These are phyloP conservation scores for Eimeria tenella DNA, from an alignment of 169 alveolate genomes.

Conservation along the genomic window DNA sequence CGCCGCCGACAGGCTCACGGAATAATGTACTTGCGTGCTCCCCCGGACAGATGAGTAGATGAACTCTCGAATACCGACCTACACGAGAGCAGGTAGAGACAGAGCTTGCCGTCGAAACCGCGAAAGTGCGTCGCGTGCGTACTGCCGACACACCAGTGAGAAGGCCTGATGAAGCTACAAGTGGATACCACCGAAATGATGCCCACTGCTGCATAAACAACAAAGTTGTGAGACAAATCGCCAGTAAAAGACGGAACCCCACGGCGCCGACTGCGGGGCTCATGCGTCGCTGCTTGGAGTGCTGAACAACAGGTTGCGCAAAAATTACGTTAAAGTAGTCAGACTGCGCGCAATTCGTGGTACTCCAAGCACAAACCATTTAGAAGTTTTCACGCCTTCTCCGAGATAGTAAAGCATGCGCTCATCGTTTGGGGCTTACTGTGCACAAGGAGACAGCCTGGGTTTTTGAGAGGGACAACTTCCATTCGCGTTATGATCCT, in stretches of 20 bases:
- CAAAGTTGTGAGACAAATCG: not conserved
- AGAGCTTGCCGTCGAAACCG: not conserved
- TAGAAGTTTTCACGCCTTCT: too few species aligned
- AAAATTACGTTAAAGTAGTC: too few species aligned
- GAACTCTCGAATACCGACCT: not conserved
- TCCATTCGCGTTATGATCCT: too few species aligned
- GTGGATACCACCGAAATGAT: not conserved
- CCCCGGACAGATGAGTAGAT: not conserved
- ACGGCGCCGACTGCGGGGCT: not conserved
- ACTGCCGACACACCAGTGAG: slow-evolving; percentile 10
- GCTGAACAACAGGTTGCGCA: too few species aligned
- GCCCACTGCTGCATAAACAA: slow-evolving; percentile 48
- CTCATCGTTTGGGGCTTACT: too few species aligned
- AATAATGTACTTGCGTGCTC: not conserved
- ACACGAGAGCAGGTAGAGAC: not conserved
- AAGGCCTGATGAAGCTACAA: not conserved
- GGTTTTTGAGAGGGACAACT: too few species aligned
- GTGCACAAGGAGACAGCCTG: too few species aligned
- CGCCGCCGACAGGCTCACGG: not conserved
- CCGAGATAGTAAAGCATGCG: too few species aligned
- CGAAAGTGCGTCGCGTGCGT: not conserved
- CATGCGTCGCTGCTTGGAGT: not conserved
- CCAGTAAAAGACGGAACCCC: not conserved
- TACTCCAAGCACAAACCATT: too few species aligned
- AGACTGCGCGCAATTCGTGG: too few species aligned